These are phyloP conservation scores for Gossypium longicalyx DNA, from an alignment of 345 rosid genomes.

Conservation along the genomic window DNA sequence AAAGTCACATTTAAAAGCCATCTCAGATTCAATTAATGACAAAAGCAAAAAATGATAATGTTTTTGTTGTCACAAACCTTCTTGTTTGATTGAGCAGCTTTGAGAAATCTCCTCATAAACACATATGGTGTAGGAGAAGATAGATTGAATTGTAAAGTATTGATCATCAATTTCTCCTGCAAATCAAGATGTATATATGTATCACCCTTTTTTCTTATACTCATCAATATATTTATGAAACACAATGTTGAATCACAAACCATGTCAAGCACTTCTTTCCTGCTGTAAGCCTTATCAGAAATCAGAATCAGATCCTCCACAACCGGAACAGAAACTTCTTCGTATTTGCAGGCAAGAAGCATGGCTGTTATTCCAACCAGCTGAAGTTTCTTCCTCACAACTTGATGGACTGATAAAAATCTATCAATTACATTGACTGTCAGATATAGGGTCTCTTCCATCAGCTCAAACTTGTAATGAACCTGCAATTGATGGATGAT, in stretches of 20 bases:
- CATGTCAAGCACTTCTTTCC: conserved; percentile 77
- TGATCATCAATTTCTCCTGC: conserved; percentile 90
- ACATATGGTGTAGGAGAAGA: conserved; percentile 87
- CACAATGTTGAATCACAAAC: conserved; percentile 28
- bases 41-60: background rate
- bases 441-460: conserved; percentile 91
- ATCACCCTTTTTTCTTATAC: background rate
- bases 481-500: conserved; percentile 42
- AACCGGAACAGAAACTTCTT: conserved; percentile 93
- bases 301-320: conserved; percentile 90
- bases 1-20: conserved; percentile 13
- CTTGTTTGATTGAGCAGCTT: conserved; percentile 78
- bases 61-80: conserved; percentile 40
- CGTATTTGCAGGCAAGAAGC: conserved; percentile 97
- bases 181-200: conserved; percentile 11
- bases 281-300: conserved; percentile 81
- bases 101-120: conserved; percentile 87
- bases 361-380: conserved; percentile 89
- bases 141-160: conserved; percentile 63
- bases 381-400: conserved; percentile 89
- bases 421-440: conserved; percentile 91
- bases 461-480: conserved; percentile 97
- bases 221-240: background rate
- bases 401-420: conserved; percentile 57
- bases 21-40: conserved; percentile 6